These are phyloP conservation scores for Hypoxylon sp. DNA, from an alignment of 2,329 filamentous ascomycete genomes.

Conservation along the genomic window DNA sequence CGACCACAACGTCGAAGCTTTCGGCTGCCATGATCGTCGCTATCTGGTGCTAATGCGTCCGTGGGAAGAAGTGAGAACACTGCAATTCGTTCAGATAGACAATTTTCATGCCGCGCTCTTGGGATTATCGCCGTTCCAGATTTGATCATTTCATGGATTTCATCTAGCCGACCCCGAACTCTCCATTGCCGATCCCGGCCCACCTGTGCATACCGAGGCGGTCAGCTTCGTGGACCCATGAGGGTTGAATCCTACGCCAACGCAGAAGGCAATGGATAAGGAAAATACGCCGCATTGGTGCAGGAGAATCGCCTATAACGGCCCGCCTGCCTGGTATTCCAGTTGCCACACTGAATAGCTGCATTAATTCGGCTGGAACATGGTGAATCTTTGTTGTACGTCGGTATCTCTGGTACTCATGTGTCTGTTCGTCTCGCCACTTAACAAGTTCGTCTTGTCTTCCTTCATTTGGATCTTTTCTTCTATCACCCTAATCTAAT, in stretches of 20 bases:
- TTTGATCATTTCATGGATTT: background rate
- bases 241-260: background rate
- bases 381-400: too few relatives aligned
- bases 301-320: background rate
- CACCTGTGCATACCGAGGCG: background rate
- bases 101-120: background rate
- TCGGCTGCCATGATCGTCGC: conserved; percentile 10
- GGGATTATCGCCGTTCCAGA: background rate
- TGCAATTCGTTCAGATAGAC: background rate
- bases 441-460: background rate
- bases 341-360: background rate
- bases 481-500: background rate
- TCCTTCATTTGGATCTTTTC: background rate
- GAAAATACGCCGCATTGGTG: background rate
- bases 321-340: background rate
- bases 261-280: background rate
- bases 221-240: background rate
- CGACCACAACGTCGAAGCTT: conserved; percentile 11
- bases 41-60: background rate
- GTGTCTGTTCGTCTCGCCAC: background rate
- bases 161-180: background rate
- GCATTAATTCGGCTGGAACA: background rate
- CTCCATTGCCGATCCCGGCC: background rate
- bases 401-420: background rate
- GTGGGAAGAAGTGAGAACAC: background rate